A percentile compares a stretch with the other conserved stretches of the same genome.
Conservation (phyloP, 2,329 filamentous ascomycete genomes). For the Colletotrichum sp. region DNA sequence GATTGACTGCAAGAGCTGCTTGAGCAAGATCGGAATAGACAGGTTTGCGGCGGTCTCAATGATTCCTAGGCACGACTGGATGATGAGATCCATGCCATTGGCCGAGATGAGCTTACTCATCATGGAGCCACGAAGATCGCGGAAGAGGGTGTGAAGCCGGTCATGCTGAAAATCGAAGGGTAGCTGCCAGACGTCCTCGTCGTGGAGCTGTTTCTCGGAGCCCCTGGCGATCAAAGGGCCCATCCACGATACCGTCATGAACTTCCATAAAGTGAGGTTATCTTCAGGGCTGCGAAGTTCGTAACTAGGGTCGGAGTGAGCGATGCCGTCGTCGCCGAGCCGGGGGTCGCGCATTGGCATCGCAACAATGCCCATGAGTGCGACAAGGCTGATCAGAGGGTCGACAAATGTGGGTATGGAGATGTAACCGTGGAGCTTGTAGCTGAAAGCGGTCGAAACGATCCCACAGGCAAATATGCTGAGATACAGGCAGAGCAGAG, state of each 20-base stretch:
- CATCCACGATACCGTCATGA: slow-evolving; percentile 87
- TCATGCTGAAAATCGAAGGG: slow-evolving; percentile 83
- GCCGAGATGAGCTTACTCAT: slow-evolving; percentile 72
- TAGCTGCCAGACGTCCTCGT: slow-evolving; percentile 82
- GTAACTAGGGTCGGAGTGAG: slow-evolving; percentile 60
- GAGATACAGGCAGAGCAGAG: slow-evolving; percentile 43
- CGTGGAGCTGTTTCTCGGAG: slow-evolving; percentile 68
- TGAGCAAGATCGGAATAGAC: slow-evolving; percentile 71
- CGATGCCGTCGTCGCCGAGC: slow-evolving; percentile 61
- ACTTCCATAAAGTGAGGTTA: slow-evolving; percentile 79
- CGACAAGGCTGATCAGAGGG: slow-evolving; percentile 26
- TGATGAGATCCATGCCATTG: slow-evolving; percentile 79
- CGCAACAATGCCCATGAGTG: slow-evolving; percentile 45
- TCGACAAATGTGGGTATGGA: slow-evolving; percentile 29
- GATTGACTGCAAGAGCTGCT: slow-evolving; percentile 73
- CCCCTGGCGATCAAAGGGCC: slow-evolving; percentile 72
- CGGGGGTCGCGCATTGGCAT: slow-evolving; percentile 74
- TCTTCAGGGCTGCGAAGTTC: slow-evolving; percentile 78
- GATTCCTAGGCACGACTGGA: slow-evolving; percentile 68
- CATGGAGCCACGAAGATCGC: slow-evolving; percentile 74
- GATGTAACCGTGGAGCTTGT: slow-evolving; percentile 14
- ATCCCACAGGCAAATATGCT: slow-evolving; percentile 35
- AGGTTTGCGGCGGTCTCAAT: slow-evolving; percentile 63
- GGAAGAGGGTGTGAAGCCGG: slow-evolving; percentile 75
- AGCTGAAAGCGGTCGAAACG: slow-evolving; percentile 30